Base-by-base conservation (phyloP, 1,284 basidiomycete species). In the Microbotryum violaceum region DNA sequence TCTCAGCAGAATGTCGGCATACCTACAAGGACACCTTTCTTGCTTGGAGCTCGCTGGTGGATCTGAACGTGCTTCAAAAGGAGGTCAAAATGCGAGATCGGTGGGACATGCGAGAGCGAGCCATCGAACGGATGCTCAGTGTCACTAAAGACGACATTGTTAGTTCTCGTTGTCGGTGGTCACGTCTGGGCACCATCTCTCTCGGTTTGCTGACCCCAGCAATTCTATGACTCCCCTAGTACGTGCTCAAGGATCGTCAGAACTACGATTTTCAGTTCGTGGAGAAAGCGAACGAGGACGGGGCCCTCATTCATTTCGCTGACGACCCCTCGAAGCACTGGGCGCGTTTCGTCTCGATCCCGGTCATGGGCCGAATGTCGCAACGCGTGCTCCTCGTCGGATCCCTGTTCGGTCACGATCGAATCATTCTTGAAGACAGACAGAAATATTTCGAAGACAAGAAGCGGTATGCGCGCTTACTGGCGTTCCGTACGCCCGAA, bases 1-100 rank as follows among this genome's bases (percentile, higher is more conserved):
- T 64, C 48, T 31, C 23, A 2, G 37, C 59, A 16, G 66, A 68
- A 25, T 67, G 68, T 49, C 50, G 68, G 20, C 56, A 57, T 23
- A 70, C 58, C 6, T 69, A 63, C 56, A 51, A 55, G 12, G 68
- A 70, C 37, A 66, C 68, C 2, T 70, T 70, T 62, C 49, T 70
- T 27, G 49, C 58, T 7, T 70, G 64, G 63, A 64, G 66, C 23
- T 64, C 57, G 16, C 56, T 70, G 10, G 63, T 60, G 21, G 56
- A 66, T 23, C 23, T 68, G 6, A 60, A 62, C 3, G 48, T 31
- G 29, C 58, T 60, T 18, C 12, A 16, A 29, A 29, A n/a, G 3
- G 20, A 54, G 18, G 62, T 64, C 33, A 33, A 48, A 3, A 21
- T 66, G 4, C 58, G 60, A 5, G 57, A 64, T 33, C 50, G 67